Conservation (phyloP, 1,284 basidiomycete species). For the Lentinus polychrous region DNA sequence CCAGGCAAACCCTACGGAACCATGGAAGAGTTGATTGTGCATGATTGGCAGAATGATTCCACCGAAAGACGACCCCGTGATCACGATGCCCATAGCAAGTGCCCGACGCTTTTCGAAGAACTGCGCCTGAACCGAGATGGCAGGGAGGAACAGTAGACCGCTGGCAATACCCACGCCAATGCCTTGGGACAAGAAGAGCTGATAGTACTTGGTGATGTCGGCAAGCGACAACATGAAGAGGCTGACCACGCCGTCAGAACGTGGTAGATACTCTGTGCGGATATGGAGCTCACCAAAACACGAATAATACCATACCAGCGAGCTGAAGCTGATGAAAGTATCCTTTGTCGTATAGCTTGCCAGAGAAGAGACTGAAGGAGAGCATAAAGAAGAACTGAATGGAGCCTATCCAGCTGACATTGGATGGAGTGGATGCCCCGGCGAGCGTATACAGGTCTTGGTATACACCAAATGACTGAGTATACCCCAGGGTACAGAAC, state of each 20-base stretch:
- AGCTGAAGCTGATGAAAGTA: neutral
- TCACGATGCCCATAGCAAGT: conserved; percentile 17
- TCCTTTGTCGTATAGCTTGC: neutral
- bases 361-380: neutral
- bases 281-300: neutral
- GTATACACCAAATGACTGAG: neutral
- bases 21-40: conserved; percentile 22
- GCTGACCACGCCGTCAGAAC: conserved; percentile 9
- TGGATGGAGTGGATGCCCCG: neutral
- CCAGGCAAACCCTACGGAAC: conserved; percentile 15
- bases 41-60: conserved; percentile 24
- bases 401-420: neutral
- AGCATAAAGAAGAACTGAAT: neutral
- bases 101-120: conserved; percentile 11
- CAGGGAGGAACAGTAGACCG: conserved; percentile 26
- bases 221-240: conserved; percentile 24
- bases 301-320: neutral
- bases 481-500: neutral
- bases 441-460: neutral
- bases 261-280: neutral
- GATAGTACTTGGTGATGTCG: conserved; percentile 17
- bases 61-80: conserved; percentile 23
- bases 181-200: conserved; percentile 22
- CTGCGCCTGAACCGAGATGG: conserved; percentile 10
- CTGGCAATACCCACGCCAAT: conserved; percentile 39